Base-by-base conservation (phyloP, 2,329 filamentous ascomycete genomes). In the Aspergillus sp. region DNA sequence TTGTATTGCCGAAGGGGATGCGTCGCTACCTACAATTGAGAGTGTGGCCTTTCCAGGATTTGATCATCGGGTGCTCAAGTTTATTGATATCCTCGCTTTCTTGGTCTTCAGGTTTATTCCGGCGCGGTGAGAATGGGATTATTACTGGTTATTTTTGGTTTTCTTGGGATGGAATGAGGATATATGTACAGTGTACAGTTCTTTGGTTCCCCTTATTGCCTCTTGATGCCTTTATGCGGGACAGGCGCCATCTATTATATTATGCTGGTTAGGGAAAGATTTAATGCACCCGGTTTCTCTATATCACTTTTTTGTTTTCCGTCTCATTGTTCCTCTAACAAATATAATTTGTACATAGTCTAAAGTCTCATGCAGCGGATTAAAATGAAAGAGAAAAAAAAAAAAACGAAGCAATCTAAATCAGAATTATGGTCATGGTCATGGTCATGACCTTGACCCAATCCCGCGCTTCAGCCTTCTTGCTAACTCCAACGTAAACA, bases 401-500 rank as follows among this genome's bases (percentile, higher is more conserved):
- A 24, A 36, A 30, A 9, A 11, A 3, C 26, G 11, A 30, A 8
- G 8, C 26, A 30, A 11, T 30, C 9, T 30, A 9, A 30, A 30
- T 9, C 26, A 11, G 11, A 30, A 9, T 30, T 9, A 30, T 30
- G 9, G 9, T 30, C 9, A 30, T 9, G 26, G 26, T 30, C 26
- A 30, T 30, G 26, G 3, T 36, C 15, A 54, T 41, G 34, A 32
- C 53, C 5, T 39, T 38, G 18, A n/a, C 36, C 17, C 52, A 36
- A 6, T 4, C 34, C 13, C 34, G 51, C 64, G 61, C 61, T 76
- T 77, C 49, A 79, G 68, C 56, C 68, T 68, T 36, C 62, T 62
- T 20, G 74, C 76, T 59, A 91, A 73, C 60, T 90, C 88, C 68
- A 93, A 82, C 1, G 90, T 93, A 71, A 93, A 92, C 34, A 93